Conservation (phyloP, 2,329 filamentous ascomycete species). For the Hypoxylon rubiginosum region DNA sequence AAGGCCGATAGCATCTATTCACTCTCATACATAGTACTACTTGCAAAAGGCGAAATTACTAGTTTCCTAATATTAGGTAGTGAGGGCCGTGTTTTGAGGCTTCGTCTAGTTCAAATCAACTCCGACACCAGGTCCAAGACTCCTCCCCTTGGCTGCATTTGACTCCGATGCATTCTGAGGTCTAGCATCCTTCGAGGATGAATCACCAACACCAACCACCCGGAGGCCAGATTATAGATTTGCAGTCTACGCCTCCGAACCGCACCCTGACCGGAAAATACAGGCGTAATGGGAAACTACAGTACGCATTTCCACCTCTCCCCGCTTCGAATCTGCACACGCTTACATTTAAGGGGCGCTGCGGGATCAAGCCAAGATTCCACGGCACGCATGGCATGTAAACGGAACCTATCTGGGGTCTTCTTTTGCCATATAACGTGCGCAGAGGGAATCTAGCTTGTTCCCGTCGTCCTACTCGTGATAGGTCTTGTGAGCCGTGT, state of each 20-base stretch:
- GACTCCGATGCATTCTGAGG: slow-evolving; percentile 20
- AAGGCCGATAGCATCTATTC: slow-evolving; percentile 16
- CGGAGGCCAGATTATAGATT: slow-evolving; percentile 50
- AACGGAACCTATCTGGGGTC: not conserved
- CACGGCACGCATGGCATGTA: slow-evolving; percentile 11
- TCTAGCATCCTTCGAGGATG: slow-evolving; percentile 32
- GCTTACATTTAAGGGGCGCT: slow-evolving; percentile 26
- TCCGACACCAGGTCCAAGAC: slow-evolving; percentile 26
- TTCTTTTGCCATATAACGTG: slow-evolving; percentile 14
- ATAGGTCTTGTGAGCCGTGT: slow-evolving; percentile 47
- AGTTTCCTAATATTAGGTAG: slow-evolving; percentile 10
- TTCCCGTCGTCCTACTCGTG: slow-evolving; percentile 17
- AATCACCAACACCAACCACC: slow-evolving; percentile 37
- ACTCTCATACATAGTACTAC: not conserved
- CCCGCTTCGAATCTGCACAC: not conserved
- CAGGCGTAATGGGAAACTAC: slow-evolving; percentile 54
- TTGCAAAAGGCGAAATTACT: not conserved
- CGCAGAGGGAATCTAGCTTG: slow-evolving; percentile 30
- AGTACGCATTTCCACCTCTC: slow-evolving; percentile 41
- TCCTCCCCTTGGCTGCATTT: not conserved
- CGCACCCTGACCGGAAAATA: slow-evolving; percentile 50
- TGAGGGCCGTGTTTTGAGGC: not conserved
- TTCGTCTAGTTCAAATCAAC: slow-evolving; percentile 12
- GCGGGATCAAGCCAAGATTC: slow-evolving; percentile 22
- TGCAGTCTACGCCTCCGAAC: slow-evolving; percentile 39